Base-by-base conservation (phyloP, 192 early-diverging fungal species). In the Chytriomyces hyalinus region DNA sequence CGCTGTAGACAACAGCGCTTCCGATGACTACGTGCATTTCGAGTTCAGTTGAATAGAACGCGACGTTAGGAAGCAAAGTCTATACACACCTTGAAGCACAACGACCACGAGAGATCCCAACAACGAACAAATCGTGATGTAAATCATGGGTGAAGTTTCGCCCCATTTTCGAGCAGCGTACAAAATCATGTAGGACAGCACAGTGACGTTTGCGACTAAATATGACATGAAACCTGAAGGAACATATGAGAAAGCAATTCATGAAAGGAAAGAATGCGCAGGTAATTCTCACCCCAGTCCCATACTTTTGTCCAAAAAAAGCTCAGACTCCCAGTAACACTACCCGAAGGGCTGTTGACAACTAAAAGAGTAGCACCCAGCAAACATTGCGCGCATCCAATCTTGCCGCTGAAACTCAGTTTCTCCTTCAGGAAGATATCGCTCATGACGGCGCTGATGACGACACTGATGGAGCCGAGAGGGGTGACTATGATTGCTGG, bases 401-500 rank as follows among this genome's bases (percentile, higher is more conserved):
- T 82, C 67, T 88, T 90, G n/a, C 85, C 91, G 22, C 81, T 73
- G 43, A 88, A 82, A 53, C 77, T 85, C 22, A 92, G 81, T 26
- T 84, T 82, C 59, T 92, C 91, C 22, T 89, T 87, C 47, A 92
- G 76, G 45, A 92, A 75, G 13, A 89, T 13, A 6, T 89, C 84
- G 5, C 90, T 91, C 22, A 92, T 71, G 8, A 88, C 79, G 11
- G 91, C 88, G 73, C 87, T 86, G 60, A 95, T 92, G 73, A 97
- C 93, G 51, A 97, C 96, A 79, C 91, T 92, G 36, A 97, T 84
- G 57, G 95, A 94, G 51, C 95, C 95, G 73, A 97, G 90, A 5
- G 96, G 96, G 49, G 96, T 98, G 22, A 98, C 94, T 36, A 98
- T 88, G 80, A 96, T 94, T 24, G 96, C 94, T 1, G 96, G 96